These are phyloP conservation scores for Penicillium sp. DNA, from an alignment of 2,329 filamentous ascomycete species.

Conservation along the genomic window DNA sequence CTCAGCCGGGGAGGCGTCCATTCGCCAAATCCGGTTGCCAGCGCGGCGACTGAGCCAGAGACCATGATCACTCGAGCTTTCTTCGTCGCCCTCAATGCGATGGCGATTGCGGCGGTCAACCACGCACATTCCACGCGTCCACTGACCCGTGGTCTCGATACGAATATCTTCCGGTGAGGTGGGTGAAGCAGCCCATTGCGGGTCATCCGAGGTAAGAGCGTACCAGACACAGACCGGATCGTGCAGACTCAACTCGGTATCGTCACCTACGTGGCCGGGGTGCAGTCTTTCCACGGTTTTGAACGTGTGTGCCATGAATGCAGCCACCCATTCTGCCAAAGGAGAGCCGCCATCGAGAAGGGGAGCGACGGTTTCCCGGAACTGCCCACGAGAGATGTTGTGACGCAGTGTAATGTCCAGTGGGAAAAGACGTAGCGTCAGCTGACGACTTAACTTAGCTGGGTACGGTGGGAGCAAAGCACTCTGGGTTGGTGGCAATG, in stretches of 20 bases:
- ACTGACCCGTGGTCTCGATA: constrained; percentile 84
- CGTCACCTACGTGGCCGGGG: constrained; percentile 47
- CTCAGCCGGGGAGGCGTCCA: constrained; percentile 63
- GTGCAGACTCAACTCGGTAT: constrained; percentile 60
- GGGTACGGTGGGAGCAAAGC: constrained; percentile 58
- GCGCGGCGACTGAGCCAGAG: constrained; percentile 68
- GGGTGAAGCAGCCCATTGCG: constrained; percentile 41
- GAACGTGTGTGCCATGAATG: constrained; percentile 67
- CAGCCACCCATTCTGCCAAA: constrained; percentile 65
- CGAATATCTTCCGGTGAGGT: constrained; percentile 70
- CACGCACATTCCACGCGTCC: constrained; percentile 88
- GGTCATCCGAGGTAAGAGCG: constrained; percentile 51
- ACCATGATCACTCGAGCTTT: constrained; percentile 63
- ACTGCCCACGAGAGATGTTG: constrained; percentile 56
- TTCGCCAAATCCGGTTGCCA: constrained; percentile 75
- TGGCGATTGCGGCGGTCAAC: constrained; percentile 61
- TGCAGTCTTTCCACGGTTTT: constrained; percentile 60
- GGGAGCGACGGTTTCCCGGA: constrained; percentile 52
- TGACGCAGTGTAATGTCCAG: constrained; percentile 72
- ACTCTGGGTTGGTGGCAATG: constrained; percentile 62
- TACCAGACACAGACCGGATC: constrained; percentile 78
- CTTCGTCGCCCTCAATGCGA: constrained; percentile 45
- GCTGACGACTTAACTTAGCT: constrained; percentile 52
- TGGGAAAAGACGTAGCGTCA: constrained; percentile 67
- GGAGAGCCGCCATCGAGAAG: constrained; percentile 60